Conservation (phyloP, 805 yeast species). For the Gaillardinia entomophila region DNA sequence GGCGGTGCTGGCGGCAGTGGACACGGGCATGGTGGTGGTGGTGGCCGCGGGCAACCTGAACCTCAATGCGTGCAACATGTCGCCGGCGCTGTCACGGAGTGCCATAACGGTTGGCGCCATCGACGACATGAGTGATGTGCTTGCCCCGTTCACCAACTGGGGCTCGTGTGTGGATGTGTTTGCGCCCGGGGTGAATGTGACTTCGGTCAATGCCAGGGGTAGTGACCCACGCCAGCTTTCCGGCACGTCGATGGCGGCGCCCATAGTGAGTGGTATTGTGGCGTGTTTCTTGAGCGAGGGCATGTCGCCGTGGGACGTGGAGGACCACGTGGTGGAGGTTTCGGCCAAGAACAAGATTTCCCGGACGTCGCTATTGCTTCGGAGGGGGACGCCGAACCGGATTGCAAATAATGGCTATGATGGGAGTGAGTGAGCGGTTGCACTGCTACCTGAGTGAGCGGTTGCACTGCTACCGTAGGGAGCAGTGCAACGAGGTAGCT, state of each 20-base stretch:
- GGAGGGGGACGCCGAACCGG: conserved; percentile 57
- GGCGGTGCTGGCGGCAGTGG: conserved; percentile 71
- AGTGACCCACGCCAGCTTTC: conserved; percentile 38
- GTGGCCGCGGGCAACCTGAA: conserved; percentile 87
- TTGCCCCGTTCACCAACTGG: conserved; percentile 86
- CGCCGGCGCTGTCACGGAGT: conserved; percentile 73
- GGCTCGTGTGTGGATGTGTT: conserved; percentile 84
- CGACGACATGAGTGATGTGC: conserved; percentile 59
- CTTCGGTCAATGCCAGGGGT: neutral
- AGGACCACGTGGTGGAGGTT: conserved; percentile 34
- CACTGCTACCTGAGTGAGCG: too few relatives aligned
- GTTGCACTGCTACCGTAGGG: too few relatives aligned
- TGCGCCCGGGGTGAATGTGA: conserved; percentile 64
- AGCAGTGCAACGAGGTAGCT: too few relatives aligned
- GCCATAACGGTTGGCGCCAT: conserved; percentile 87
- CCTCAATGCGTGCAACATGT: conserved; percentile 71
- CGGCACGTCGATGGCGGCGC: conserved; percentile 83
- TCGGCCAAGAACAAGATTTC: conserved; percentile 43
- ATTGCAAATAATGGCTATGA: conserved; percentile 35
- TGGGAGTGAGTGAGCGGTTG: too few relatives aligned
- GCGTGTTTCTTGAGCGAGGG: conserved; percentile 54
- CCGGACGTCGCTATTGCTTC: conserved; percentile 22
- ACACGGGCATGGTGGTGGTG: conserved; percentile 65
- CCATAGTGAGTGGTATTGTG: conserved; percentile 64
- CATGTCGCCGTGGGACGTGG: conserved; percentile 35